Evolutionary conservation across 192 early-diverging fungal species (phyloP), one percentile per base, ranked within the genome.

Genomic region (Entomortierella beljakovae): DNA sequence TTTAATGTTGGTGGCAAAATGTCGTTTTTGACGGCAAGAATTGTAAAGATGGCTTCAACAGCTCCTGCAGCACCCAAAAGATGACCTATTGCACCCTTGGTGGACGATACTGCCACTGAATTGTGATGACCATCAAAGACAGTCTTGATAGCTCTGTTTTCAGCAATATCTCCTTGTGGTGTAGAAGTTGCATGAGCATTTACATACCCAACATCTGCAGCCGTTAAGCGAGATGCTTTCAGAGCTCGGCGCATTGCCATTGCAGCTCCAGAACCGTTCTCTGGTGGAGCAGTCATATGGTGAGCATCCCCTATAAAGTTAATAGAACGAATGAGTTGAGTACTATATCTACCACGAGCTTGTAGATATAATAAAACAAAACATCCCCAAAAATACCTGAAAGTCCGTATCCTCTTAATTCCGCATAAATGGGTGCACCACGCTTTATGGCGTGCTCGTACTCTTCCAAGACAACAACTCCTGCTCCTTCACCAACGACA

Each of bases 161-260:
- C 97, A 16, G 94, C 92, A 60, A 87, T 71, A 68, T 99, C 97
- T 25, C 95, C 94, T 80, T 57, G 57, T 6, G 88, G 81, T 5
- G 97, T 99, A 11, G 92, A 92, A 0, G 96, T 99, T 2, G 97
- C 97, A 76, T 99, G 97, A 0, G 95, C 95, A 82, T 99, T 99
- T 22, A 99, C 80, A 77, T 99, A 97, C 48, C 90, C 91, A 26
- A 99, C 82, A 52, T 91, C 90, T 15, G 77, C 75, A 0, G 90
- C 83, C 3, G 64, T 55, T 57, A 94, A 65, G 2, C 85, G 81
- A 1, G 92, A 92, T 13, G 81, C 66, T 38, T 86, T 82, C 34
- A 99, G 64, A 2, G 96, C 95, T 4, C 93, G 80, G 34, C 72
- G 70, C 97, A 99, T 99, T 8, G 97, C 94, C 26, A 89, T 84